These are phyloP conservation scores for Phialophora macrospora DNA, from an alignment of 2,329 filamentous ascomycete species.

Conservation along the genomic window DNA sequence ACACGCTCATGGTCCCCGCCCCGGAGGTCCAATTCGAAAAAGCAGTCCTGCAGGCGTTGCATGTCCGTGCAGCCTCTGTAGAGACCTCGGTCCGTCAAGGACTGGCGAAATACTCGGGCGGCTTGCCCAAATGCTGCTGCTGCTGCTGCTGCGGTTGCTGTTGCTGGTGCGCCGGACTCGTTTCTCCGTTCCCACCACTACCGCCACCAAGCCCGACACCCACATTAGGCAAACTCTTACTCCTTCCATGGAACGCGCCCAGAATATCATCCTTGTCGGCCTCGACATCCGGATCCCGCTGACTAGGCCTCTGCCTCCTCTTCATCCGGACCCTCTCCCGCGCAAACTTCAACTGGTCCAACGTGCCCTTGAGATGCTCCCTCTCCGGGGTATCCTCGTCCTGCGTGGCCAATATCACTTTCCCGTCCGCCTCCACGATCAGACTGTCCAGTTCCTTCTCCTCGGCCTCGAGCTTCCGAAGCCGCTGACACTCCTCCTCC, in stretches of 20 bases:
- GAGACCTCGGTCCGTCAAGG: not conserved
- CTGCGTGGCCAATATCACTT: not conserved
- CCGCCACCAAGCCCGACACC: not conserved
- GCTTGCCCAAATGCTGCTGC: conserved; percentile 4
- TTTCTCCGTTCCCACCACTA: not conserved
- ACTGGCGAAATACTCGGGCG: conserved; percentile 18
- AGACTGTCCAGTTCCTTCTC: conserved; percentile 27
- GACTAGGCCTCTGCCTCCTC: conserved; percentile 32
- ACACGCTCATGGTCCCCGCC: too few species aligned
- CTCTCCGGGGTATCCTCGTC: not conserved
- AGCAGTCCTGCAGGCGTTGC: not conserved
- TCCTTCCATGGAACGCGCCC: conserved; percentile 28
- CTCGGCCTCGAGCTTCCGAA: conserved; percentile 33
- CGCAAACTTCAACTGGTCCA: conserved; percentile 35
- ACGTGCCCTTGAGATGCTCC: conserved; percentile 13
- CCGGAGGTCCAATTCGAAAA: too few species aligned
- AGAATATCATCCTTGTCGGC: conserved; percentile 32
- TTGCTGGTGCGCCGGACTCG: not conserved
- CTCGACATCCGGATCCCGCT: conserved; percentile 32
- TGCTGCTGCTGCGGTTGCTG: conserved; percentile 8
- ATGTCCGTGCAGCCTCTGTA: not conserved
- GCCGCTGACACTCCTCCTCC: conserved; percentile 36
- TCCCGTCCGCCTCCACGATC: conserved; percentile 18
- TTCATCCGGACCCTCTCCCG: conserved; percentile 36
- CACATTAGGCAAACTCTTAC: conserved; percentile 26